These are phyloP conservation scores for Danielia oregonensis DNA, from an alignment of 805 yeast species.

Conservation along the genomic window DNA sequence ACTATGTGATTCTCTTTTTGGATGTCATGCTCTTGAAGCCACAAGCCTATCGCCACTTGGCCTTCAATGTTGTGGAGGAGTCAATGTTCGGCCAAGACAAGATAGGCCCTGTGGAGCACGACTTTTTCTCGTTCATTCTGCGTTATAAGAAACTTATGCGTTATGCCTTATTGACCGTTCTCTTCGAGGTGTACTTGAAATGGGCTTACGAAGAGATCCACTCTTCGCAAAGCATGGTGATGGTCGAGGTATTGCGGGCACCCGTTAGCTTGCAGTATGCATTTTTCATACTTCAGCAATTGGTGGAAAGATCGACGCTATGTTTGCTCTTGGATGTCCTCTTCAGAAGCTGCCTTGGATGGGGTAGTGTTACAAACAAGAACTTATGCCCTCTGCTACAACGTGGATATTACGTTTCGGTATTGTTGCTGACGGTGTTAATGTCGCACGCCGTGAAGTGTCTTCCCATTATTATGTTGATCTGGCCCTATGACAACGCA, in stretches of 20 bases:
- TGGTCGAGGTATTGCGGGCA: slow-evolving; percentile 25
- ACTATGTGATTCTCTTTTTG: slow-evolving; percentile 75
- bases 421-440: slow-evolving; percentile 63
- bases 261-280: slow-evolving; percentile 49
- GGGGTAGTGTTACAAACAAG: slow-evolving; percentile 19
- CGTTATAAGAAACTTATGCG: slow-evolving; percentile 31
- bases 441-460: slow-evolving; percentile 77
- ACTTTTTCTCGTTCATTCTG: slow-evolving; percentile 3
- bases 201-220: slow-evolving; percentile 89
- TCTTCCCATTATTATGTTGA: slow-evolving; percentile 87
- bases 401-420: slow-evolving; percentile 32
- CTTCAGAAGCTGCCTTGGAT: slow-evolving; percentile 14
- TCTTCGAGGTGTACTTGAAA: slow-evolving; percentile 84
- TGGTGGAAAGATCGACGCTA: slow-evolving; percentile 43
- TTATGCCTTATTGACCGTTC: slow-evolving; percentile 55
- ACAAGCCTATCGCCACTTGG: slow-evolving; percentile 83
- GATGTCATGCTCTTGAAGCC: slow-evolving; percentile 82
- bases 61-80: slow-evolving; percentile 59
- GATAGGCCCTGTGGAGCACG: slow-evolving; percentile 2
- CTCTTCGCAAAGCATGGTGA: slow-evolving; percentile 23
- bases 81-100: slow-evolving; percentile 11
- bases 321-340: slow-evolving; percentile 31
- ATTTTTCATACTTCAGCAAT: slow-evolving; percentile 51
- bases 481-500: slow-evolving; percentile 91
- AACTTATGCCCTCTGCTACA: slow-evolving; percentile 25